phyloP scores from a whole-genome alignment of 83 land plant species.

The Thuja plicata region DNA sequence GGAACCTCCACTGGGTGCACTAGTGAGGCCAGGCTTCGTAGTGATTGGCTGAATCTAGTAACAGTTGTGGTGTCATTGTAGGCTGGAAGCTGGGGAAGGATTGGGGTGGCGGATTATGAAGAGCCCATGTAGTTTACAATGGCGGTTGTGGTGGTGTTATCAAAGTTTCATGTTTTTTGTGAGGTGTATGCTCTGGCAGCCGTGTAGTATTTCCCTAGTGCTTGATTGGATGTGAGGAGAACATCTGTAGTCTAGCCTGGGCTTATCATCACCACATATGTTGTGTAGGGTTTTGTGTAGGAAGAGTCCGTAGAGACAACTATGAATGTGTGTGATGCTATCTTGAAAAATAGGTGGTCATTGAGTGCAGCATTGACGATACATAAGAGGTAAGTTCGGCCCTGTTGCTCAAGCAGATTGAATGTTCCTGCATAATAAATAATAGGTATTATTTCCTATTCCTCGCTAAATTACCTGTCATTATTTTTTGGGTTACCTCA shows the following conservation, averaged over 20 bases:
- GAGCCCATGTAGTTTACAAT: conserved; percentile 19
- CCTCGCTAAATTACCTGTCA: too few species aligned
- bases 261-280: conserved; percentile 3
- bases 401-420: neutral
- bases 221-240: conserved; percentile 22
- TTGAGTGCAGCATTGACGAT: conserved; percentile 24
- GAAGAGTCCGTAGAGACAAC: neutral
- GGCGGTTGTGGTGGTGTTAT: conserved; percentile 33
- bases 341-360: conserved; percentile 18
- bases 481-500: too few species aligned
- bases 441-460: too few species aligned
- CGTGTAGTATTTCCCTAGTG: conserved; percentile 16
- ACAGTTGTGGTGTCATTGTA: conserved; percentile 18
- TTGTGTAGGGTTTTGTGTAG: conserved; percentile 21
- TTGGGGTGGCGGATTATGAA: neutral
- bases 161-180: neutral
- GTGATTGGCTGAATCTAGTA: neutral
- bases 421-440: neutral
- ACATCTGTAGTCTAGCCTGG: conserved; percentile 32
- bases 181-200: neutral
- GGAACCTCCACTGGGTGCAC: conserved; percentile 23
- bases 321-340: conserved; percentile 14
- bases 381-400: conserved; percentile 11
- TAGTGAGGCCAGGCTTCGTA: conserved; percentile 20
- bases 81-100: conserved; percentile 21